Evolutionary conservation across 2,329 filamentous ascomycete genomes (phyloP).

Genomic region (Ploettnerulaceae sp.): DNA sequence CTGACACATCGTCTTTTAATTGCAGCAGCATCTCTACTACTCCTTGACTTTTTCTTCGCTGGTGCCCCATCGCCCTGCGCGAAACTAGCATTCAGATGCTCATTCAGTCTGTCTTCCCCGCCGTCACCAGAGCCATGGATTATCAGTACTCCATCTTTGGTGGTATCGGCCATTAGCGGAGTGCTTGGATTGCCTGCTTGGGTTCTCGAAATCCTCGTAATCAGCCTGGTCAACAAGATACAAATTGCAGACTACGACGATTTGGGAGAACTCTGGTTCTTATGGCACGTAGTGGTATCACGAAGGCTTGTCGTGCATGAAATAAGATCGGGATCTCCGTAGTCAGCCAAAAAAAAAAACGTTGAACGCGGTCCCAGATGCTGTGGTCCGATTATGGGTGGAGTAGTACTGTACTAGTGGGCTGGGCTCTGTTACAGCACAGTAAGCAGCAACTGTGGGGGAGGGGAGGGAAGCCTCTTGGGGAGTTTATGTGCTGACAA

Average conservation of each 20-base stretch:
- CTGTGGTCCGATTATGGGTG: no score
- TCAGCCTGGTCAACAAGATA: background rate
- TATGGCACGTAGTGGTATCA: no score
- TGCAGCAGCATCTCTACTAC: slow-evolving; percentile 28
- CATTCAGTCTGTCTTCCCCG: slow-evolving; percentile 10
- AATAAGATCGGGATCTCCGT: no score
- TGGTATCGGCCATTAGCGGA: slow-evolving; percentile 21
- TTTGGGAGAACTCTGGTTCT: background rate
- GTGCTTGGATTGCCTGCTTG: background rate
- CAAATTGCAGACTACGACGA: background rate
- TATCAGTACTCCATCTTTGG: slow-evolving; percentile 18
- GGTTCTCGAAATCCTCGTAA: background rate
- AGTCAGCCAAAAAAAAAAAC: no score
- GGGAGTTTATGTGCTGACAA: no score
- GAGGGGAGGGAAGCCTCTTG: no score
- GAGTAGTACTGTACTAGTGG: no score
- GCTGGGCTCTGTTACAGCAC: no score
- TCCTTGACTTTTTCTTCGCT: slow-evolving; percentile 32
- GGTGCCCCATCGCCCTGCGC: slow-evolving; percentile 11
- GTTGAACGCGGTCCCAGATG: no score
- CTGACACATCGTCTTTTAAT: slow-evolving; percentile 72
- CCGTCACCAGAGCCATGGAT: slow-evolving; percentile 11
- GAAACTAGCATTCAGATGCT: background rate
- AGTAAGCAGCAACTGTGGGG: no score
- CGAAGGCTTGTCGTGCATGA: no score